A percentile compares a stretch with the other conserved stretches of the same genome.
These are phyloP conservation scores for Linum usitatissimum DNA, from an alignment of 345 rosid genomes.

Conservation along the genomic window DNA sequence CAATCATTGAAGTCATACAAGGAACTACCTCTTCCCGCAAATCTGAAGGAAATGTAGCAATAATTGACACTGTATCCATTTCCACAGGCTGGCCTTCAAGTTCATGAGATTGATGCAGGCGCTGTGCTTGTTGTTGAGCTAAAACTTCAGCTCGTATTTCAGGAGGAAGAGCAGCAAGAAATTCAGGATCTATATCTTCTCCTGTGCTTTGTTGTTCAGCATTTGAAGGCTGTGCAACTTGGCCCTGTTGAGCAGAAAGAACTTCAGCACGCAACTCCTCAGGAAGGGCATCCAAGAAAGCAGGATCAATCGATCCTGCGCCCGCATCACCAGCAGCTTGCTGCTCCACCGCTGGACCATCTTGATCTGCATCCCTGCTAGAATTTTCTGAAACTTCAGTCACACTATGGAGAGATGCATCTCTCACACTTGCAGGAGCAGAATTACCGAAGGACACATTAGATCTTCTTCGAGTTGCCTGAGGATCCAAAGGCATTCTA, in stretches of 20 bases:
- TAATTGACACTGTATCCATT: constrained; percentile 97
- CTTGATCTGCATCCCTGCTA: constrained; percentile 77
- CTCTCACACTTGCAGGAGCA: constrained; percentile 48
- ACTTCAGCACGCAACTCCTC: constrained; percentile 97
- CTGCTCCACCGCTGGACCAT: constrained; percentile 51
- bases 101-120: constrained; percentile 84
- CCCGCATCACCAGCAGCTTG: constrained; percentile 44
- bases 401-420: constrained; percentile 74
- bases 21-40: constrained; percentile 79
- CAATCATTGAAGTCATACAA: constrained; percentile 1
- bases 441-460: constrained; percentile 45
- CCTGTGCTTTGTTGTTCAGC: constrained; percentile 58
- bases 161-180: constrained; percentile 96
- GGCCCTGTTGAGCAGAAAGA: constrained; percentile 84
- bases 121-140: constrained; percentile 93
- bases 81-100: constrained; percentile 99
- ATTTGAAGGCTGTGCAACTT: constrained; percentile 62
- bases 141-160: constrained; percentile 91
- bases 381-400: constrained; percentile 92
- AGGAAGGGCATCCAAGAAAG: constrained; percentile 95
- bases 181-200: constrained; percentile 94
- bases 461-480: constrained; percentile 61
- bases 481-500: constrained; percentile 43
- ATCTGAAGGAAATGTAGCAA: constrained; percentile 94
- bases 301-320: constrained; percentile 87